These are phyloP conservation scores for Monosporozyma solicola DNA, from an alignment of 805 yeast species.

Conservation along the genomic window DNA sequence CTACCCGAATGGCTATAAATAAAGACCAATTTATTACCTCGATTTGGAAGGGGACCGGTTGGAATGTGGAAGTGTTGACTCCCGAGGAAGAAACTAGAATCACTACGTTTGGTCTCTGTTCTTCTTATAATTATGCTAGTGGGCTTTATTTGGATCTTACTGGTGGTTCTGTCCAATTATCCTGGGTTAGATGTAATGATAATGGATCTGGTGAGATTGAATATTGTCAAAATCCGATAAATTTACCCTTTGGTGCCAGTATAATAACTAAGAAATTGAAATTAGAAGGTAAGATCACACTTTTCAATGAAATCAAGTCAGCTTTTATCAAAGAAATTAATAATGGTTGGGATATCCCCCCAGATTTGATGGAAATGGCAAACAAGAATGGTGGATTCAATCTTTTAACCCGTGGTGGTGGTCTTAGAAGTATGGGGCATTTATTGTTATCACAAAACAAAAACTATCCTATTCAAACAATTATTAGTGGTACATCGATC, in stretches of 20 bases:
- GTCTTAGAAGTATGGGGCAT: slow-evolving; percentile 62
- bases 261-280: slow-evolving; percentile 49
- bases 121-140: slow-evolving; percentile 55
- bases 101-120: slow-evolving; percentile 67
- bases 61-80: slow-evolving; percentile 53
- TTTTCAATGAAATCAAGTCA: slow-evolving; percentile 45
- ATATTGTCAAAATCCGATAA: slow-evolving; percentile 49
- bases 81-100: slow-evolving; percentile 58
- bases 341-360: slow-evolving; percentile 44
- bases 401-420: slow-evolving; percentile 66
- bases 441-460: slow-evolving; percentile 42
- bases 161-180: slow-evolving; percentile 59
- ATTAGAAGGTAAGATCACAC: slow-evolving; percentile 39
- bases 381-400: slow-evolving; percentile 50
- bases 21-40: slow-evolving; percentile 49
- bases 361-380: slow-evolving; percentile 42
- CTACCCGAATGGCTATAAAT: slow-evolving; percentile 61
- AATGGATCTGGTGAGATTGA: slow-evolving; percentile 40
- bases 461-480: slow-evolving; percentile 59
- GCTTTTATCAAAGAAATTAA: slow-evolving; percentile 42
- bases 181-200: slow-evolving; percentile 50
- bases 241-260: slow-evolving; percentile 69
- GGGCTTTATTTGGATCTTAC: slow-evolving; percentile 70
- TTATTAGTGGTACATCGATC: slow-evolving; percentile 60
- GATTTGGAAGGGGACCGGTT: slow-evolving; percentile 49